Conservation (phyloP, 495 filamentous ascomycete species). For the Hyaloscypha finlandica region DNA sequence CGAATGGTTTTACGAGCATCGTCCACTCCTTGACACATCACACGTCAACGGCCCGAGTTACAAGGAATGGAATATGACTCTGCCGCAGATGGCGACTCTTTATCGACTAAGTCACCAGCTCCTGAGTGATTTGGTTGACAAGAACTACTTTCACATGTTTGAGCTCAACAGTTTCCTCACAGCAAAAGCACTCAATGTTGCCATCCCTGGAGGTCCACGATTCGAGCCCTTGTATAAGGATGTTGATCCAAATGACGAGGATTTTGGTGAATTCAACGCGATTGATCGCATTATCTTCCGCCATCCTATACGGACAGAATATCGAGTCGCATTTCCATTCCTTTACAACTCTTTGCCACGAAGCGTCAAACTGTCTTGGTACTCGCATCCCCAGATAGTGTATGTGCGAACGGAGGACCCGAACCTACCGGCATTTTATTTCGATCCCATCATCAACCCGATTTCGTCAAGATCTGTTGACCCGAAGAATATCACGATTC, state of each 20-base stretch:
- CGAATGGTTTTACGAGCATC: slow-evolving; percentile 98
- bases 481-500: slow-evolving; percentile 90
- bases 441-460: slow-evolving; percentile 95
- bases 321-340: slow-evolving; percentile 90
- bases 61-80: slow-evolving; percentile 89
- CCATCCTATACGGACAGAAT: slow-evolving; percentile 92
- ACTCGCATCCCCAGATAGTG: slow-evolving; percentile 90
- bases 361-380: slow-evolving; percentile 91
- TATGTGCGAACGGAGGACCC: slow-evolving; percentile 89
- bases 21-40: slow-evolving; percentile 84
- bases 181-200: slow-evolving; percentile 96
- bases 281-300: slow-evolving; percentile 99
- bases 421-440: slow-evolving; percentile 88
- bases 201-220: slow-evolving; percentile 92
- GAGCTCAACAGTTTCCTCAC: slow-evolving; percentile 94
- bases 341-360: slow-evolving; percentile 95
- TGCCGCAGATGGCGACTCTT: slow-evolving; percentile 95
- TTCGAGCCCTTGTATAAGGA: slow-evolving; percentile 99
- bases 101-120: slow-evolving; percentile 91
- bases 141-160: slow-evolving; percentile 99
- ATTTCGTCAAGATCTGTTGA: slow-evolving; percentile 95
- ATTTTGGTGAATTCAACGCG: slow-evolving; percentile 99
- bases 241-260: slow-evolving; percentile 97
- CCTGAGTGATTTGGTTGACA: slow-evolving; percentile 88
- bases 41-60: slow-evolving; percentile 98